phyloP scores from a whole-genome alignment of 2,329 filamentous ascomycete genomes.

The Graphilbum sp. region DNA sequence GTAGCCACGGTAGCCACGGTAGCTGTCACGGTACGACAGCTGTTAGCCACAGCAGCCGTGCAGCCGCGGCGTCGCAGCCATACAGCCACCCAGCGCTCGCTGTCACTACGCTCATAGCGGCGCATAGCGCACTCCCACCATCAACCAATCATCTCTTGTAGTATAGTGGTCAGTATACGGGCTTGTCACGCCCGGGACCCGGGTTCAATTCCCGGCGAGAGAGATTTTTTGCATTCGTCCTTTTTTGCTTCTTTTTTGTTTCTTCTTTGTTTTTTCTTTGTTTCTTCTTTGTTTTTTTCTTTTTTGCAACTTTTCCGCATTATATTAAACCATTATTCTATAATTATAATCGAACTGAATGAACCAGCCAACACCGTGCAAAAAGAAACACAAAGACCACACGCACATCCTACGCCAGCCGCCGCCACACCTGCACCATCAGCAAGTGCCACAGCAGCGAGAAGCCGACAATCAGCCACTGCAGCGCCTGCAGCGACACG shows the following conservation, averaged over 20 bases:
- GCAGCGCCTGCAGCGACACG: conserved; percentile 8
- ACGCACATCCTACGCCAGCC: neutral
- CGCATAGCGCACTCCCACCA: conserved; percentile 4
- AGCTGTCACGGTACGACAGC: too few species aligned
- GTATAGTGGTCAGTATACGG: neutral
- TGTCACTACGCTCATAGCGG: too few species aligned
- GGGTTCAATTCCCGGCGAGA: neutral
- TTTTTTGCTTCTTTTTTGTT: neutral
- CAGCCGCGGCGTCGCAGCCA: too few species aligned
- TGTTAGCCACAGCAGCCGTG: too few species aligned
- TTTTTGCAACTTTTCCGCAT: too few species aligned
- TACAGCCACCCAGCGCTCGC: too few species aligned
- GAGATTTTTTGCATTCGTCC: neutral
- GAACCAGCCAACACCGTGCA: neutral
- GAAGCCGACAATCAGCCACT: conserved; percentile 10
- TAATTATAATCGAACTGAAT: too few species aligned
- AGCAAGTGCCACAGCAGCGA: conserved; percentile 9
- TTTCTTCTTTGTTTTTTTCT: too few species aligned
- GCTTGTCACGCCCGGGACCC: neutral
- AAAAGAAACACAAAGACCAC: too few species aligned
- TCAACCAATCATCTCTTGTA: neutral
- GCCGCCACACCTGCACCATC: conserved; percentile 6
- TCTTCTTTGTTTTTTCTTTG: neutral
- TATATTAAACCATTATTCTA: too few species aligned
- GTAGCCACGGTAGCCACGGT: too few species aligned